Evolutionary conservation across 371 early-diverging fungal species (phyloP), one percentile per base, ranked within the genome.

Genomic region (Mucor mucedo): DNA sequence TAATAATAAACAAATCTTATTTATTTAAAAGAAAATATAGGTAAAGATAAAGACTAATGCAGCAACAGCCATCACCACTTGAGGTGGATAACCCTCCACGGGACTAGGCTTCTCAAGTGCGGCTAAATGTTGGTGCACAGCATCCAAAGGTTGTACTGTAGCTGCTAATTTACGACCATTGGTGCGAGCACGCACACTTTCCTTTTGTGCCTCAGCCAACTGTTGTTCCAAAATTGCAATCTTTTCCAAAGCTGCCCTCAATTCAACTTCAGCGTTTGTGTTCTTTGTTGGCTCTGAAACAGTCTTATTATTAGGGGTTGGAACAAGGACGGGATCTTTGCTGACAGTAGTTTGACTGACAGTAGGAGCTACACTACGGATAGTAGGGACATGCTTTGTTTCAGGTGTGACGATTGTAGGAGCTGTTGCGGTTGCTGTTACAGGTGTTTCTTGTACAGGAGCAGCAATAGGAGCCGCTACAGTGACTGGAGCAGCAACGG

Each of bases 51-150:
- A 70, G 10, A 62, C 62, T 13, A 70, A 45, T 11, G 58, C 32
- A 16, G 58, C 63, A 30, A 69, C 55, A 29, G 52, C 61, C 7
- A 69, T 21, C 3, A 70, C 54, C 0, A 70, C 66, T 33, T 65
- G 70, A 44, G 66, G 63, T 13, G 62, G 62, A 58, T 70, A 62
- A 5, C 85, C 84, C 53, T 84, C 85, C 30, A 73, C 62, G 27
- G 72, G 66, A n/a, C 73, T 70, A 30, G 73, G 78, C 53, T 80
- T 79, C 67, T 83, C 73, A 33, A 83, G 66, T 27, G 78, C 77
- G n/a, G 85, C 82, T 47, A 85, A 72, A 68, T 82, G 81, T 54
- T 82, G 83, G 63, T 82, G 83, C 29, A 79, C 80, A 11, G 83
- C 80, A 61, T 82, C 83, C 44, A 69, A 65, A 14, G 82, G 75